Base-by-base conservation (phyloP, 495 filamentous ascomycete genomes). In the Hypoxylon lienhwacheense region DNA sequence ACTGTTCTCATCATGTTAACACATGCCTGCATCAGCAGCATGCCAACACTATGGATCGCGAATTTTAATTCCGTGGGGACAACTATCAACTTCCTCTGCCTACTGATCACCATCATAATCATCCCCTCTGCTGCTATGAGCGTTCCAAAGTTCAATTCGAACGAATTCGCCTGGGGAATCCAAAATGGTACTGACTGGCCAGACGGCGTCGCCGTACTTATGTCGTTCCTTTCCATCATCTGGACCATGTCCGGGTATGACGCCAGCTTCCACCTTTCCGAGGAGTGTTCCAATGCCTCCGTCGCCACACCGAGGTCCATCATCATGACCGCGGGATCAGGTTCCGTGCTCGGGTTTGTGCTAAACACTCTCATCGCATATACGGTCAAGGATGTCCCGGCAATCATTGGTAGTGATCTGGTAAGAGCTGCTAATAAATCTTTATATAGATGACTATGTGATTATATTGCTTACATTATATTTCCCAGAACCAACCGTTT, bases 361-460 rank as follows among this genome's bases (percentile, higher is more conserved):
- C 69, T 91, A 16, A 87, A 90, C 67, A 73, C 89, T 1, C 83
- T 90, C 3, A 86, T 90, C 39, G 87, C 86, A n/a, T 91, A 90
- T 66, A 90, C 87, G 3, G 85, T 91, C 16, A 64, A 81, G 21
- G 84, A 88, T 54, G 86, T 91, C 57, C 68, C 72, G 3, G 74
- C 61, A 12, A 82, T 84, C 12, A 70, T 90, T 2, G 64, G 75
- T 12, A 86, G 83, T 11, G 77, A 83, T 11, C 73, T 90, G 14
- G 50, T 59, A 54, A 46, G 55, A 32, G 10, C 4, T 16, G 11
- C 16, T 12, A 1, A 21, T 25, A 5, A n/a, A 10, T 26, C 24
- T 5, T 26, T 8, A 26, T 26, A 26, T 19, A 22, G 7, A 4
- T 28, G 0, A 17, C n/a, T 45, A 24, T 8, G n/a, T 14, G 3